Conservation (phyloP, 495 filamentous ascomycete species). For the Sphaerosporella brunnea region DNA sequence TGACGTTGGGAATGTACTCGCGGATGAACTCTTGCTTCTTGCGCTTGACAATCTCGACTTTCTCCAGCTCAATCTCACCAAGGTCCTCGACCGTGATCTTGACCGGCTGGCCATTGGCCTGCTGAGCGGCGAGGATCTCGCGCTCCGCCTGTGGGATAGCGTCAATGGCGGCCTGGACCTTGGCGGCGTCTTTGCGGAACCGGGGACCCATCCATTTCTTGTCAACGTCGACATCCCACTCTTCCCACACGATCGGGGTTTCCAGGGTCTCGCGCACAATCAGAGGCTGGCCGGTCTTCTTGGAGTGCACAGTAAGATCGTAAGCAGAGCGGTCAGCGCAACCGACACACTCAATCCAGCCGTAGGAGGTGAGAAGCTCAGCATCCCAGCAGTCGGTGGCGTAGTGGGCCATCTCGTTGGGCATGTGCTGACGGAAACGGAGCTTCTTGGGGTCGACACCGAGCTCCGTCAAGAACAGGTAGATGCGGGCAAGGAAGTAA, state of each 20-base stretch:
- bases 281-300: slow-evolving; percentile 42
- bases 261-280: slow-evolving; percentile 40
- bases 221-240: slow-evolving; percentile 43
- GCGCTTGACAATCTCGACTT: slow-evolving; percentile 40
- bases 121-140: slow-evolving; percentile 35
- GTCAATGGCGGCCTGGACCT: slow-evolving; percentile 39
- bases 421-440: slow-evolving; percentile 53
- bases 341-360: slow-evolving; percentile 55
- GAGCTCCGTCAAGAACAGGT: slow-evolving; percentile 44
- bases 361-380: slow-evolving; percentile 45
- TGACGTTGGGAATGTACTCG: slow-evolving; percentile 51
- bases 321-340: slow-evolving; percentile 54
- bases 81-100: slow-evolving; percentile 37
- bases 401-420: slow-evolving; percentile 59
- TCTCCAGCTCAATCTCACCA: slow-evolving; percentile 40
- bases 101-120: slow-evolving; percentile 38
- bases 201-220: slow-evolving; percentile 49
- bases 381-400: slow-evolving; percentile 56
- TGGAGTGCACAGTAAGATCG: slow-evolving; percentile 46
- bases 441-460: slow-evolving; percentile 44
- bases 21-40: slow-evolving; percentile 38
- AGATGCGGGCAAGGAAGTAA: slow-evolving; percentile 49
- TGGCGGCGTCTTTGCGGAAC: slow-evolving; percentile 46
- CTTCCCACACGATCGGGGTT: slow-evolving; percentile 38
- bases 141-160: slow-evolving; percentile 38